Evolutionary conservation across 257 asterid species (phyloP), one percentile per base, ranked within the genome.

Genomic region (Thymus quinquecostatus): DNA sequence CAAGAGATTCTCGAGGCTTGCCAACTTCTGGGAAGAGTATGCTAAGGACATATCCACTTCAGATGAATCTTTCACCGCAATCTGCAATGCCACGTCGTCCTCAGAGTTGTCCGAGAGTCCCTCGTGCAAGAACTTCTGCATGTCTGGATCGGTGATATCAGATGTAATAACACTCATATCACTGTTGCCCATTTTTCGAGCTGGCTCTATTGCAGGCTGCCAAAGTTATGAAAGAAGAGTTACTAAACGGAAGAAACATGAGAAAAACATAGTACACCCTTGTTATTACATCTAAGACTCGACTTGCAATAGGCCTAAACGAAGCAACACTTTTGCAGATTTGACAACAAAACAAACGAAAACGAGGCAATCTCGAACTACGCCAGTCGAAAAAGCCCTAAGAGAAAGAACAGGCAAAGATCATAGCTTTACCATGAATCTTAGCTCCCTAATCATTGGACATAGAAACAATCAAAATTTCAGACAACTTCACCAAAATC

Each of bases 1-100:
- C 67, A 94, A 79, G 34, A 94, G 92, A 66, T 82, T 79, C 72
- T 87, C 92, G 65, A 94, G 74, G 82, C 86, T 85, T 58, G 67
- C 75, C 70, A 89, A 77, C 75, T 94, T 94, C 72, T 88, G 86
- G 1, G 92, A 87, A 70, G 86, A 69, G 82, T 77, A 80, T 45
- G 84, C 86, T 50, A 88, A 66, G 74, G 83, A 82, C 70, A 44
- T 66, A 30, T 75, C 84, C 60, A 81, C 81, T 67, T 81, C 81
- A 13, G 80, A 74, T 7, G 82, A 83, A 38, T 79, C 77, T 70
- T 85, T 83, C 84, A 75, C 53, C 28, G 72, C 66, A 51, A 53
- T 74, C 58, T 71, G 80, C 27, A 79, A 74, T 40, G 58, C 80
- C 49, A 41, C 74, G 10, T 12, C 79, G 8, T 73, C 71, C 64